Conservation (phyloP, 495 filamentous ascomycete genomes). For the Xylaria telfairii region DNA sequence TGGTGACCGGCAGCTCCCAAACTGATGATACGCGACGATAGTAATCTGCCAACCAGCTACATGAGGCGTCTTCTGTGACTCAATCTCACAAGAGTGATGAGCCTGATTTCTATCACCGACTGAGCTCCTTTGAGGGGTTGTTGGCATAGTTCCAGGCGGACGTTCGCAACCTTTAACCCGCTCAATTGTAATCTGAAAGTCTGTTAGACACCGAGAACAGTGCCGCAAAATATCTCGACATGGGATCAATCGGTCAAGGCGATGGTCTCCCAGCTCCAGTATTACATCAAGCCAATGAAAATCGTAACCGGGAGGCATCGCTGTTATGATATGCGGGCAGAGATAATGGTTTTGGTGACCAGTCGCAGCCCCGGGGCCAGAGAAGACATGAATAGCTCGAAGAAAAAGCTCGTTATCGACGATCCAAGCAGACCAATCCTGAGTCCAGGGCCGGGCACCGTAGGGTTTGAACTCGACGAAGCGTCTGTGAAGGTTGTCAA, state of each 20-base stretch:
- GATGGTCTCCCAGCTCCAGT: neutral
- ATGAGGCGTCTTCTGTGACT: neutral
- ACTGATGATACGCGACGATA: conserved; percentile 4
- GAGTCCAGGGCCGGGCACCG: conserved; percentile 4
- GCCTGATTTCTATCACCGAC: neutral
- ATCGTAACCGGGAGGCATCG: neutral
- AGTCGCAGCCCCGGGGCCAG: neutral
- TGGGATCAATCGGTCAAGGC: neutral
- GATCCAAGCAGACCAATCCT: conserved; percentile 25
- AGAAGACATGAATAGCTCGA: conserved; percentile 23
- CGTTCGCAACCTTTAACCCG: neutral
- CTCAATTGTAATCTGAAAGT: conserved; percentile 5
- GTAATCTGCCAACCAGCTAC: neutral
- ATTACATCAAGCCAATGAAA: neutral
- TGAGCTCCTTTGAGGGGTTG: neutral
- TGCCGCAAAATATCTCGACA: conserved; percentile 1
- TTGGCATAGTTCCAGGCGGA: neutral
- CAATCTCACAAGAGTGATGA: neutral
- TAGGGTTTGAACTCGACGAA: conserved; percentile 17
- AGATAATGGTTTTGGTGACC: neutral
- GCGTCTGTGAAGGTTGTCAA: conserved; percentile 14
- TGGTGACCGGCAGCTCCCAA: conserved; percentile 8
- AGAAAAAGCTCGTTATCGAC: conserved; percentile 30
- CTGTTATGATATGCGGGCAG: conserved; percentile 3
- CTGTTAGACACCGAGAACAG: conserved; percentile 6